phyloP scores from a whole-genome alignment of 2,329 filamentous ascomycete species.

The Beauveria asiatica region DNA sequence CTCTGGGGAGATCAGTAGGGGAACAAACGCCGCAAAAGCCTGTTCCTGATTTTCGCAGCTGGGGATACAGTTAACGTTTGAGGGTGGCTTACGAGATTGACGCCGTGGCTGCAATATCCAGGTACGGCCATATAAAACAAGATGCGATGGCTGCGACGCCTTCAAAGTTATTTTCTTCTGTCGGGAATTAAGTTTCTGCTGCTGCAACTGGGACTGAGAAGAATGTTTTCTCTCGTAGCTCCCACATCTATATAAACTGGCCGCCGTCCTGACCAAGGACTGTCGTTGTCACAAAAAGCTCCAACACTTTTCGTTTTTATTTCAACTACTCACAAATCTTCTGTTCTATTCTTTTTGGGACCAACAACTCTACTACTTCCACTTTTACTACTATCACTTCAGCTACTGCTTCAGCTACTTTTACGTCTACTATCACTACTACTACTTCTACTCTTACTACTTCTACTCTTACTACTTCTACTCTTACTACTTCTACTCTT shows the following conservation, averaged over 20 bases:
- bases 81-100: background rate
- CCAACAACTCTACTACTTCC: background rate
- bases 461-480: background rate
- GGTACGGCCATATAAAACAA: background rate
- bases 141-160: background rate
- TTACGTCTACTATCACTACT: background rate
- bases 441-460: background rate
- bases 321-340: background rate
- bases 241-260: background rate
- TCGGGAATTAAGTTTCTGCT: background rate
- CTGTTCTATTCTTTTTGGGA: no score
- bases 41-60: no score
- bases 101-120: background rate
- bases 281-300: background rate
- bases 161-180: background rate
- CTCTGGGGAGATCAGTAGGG: slow-evolving; percentile 60
- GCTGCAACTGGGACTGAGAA: background rate
- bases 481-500: background rate
- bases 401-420: no score
- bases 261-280: background rate
- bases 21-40: background rate
- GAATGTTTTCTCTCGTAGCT: background rate
- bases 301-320: background rate
- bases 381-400: background rate
- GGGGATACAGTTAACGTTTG: background rate